A percentile compares a stretch with the other conserved stretches of the same genome.
These are phyloP conservation scores for Tephrocybe sp. DNA, from an alignment of 768 basidiomycete species.

Conservation along the genomic window DNA sequence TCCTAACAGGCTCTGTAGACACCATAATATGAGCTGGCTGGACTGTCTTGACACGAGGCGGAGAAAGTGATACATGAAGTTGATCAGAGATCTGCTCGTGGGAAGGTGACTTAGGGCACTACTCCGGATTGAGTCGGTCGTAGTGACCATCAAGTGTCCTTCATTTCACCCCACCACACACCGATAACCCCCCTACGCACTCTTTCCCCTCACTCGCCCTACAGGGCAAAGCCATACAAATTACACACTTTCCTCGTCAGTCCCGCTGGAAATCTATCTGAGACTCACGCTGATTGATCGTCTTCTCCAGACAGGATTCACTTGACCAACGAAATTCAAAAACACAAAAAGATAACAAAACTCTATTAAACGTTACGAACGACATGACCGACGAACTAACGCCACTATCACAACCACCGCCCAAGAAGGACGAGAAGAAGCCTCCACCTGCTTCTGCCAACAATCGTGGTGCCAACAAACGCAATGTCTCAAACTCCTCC, in stretches of 20 bases:
- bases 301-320: slow-evolving; percentile 26
- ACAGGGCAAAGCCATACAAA: slow-evolving; percentile 71
- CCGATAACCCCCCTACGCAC: slow-evolving; percentile 43
- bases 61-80: neutral
- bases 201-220: slow-evolving; percentile 79
- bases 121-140: slow-evolving; percentile 22
- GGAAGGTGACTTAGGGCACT: slow-evolving; percentile 30
- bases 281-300: slow-evolving; percentile 13
- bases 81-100: slow-evolving; percentile 24
- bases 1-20: slow-evolving; percentile 5
- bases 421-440: slow-evolving; percentile 78
- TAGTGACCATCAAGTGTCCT: slow-evolving; percentile 41
- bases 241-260: slow-evolving; percentile 17
- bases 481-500: slow-evolving; percentile 50
- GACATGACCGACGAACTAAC: slow-evolving; percentile 83
- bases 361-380: slow-evolving; percentile 61
- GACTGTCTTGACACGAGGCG: slow-evolving; percentile 8
- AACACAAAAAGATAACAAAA: slow-evolving; percentile 51
- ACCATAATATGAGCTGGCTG: slow-evolving; percentile 5
- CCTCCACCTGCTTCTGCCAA: slow-evolving; percentile 41
- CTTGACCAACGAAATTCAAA: slow-evolving; percentile 29
- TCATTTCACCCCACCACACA: slow-evolving; percentile 45
- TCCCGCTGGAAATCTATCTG: neutral
- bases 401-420: slow-evolving; percentile 50
- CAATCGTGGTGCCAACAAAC: slow-evolving; percentile 53